A percentile compares a stretch with the other conserved stretches of the same genome.
phyloP scores from a whole-genome alignment of 768 basidiomycete genomes.

The Phanerochaete sordida region DNA sequence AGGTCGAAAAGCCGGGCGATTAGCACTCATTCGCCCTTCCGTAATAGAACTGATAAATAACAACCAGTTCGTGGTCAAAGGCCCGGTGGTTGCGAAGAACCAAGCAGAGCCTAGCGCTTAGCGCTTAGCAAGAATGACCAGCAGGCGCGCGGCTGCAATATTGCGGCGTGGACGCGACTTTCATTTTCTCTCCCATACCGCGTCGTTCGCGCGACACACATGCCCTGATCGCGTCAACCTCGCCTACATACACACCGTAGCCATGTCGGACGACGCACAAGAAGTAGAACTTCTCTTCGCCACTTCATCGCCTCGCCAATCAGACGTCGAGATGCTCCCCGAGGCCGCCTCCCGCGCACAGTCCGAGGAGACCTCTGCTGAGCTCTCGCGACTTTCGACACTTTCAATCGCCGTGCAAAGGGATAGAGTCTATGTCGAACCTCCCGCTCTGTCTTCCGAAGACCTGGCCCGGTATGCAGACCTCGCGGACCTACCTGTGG shows the following conservation, averaged over 20 bases:
- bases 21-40: not conserved
- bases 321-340: not conserved
- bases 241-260: not conserved
- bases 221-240: not conserved
- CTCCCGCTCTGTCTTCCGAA: not conserved
- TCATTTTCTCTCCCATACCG: slow-evolving; percentile 1
- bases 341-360: slow-evolving; percentile 1
- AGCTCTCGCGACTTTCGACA: not conserved
- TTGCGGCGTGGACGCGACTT: slow-evolving; percentile 2
- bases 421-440: slow-evolving; percentile 2
- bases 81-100: too few species aligned
- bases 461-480: slow-evolving; percentile 8
- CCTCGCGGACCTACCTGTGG: slow-evolving; percentile 7
- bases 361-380: not conserved
- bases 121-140: too few species aligned
- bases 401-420: not conserved
- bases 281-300: slow-evolving; percentile 6
- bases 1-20: slow-evolving; percentile 13
- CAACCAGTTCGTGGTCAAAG: too few species aligned
- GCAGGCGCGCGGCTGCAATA: slow-evolving; percentile 2
- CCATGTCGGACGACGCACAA: slow-evolving; percentile 5
- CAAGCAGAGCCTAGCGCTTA: too few species aligned
- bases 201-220: not conserved
- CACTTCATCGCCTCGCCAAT: not conserved
- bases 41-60: too few species aligned